Conservation (phyloP, 768 basidiomycete species). For the Psilocybe sp. region DNA sequence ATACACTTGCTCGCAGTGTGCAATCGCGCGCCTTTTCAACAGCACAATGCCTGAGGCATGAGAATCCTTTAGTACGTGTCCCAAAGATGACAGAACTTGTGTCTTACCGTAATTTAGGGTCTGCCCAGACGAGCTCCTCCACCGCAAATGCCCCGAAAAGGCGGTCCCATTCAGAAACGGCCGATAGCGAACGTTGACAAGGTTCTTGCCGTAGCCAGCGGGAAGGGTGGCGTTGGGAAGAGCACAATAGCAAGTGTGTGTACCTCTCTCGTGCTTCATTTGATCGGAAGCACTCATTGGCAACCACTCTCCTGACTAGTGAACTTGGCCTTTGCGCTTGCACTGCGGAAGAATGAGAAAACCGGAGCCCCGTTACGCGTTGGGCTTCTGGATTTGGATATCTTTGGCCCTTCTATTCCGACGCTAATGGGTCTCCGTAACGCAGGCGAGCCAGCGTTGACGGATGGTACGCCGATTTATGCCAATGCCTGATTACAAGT, state of each 20-base stretch:
- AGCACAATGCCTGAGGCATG: background rate
- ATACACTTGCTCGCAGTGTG: no score
- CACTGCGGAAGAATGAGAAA: conserved; percentile 28
- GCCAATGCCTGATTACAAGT: no score
- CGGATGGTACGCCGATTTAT: conserved; percentile 63
- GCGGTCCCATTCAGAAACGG: conserved; percentile 51
- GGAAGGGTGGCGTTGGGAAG: conserved; percentile 98
- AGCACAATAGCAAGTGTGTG: conserved; percentile 83
- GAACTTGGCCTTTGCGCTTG: no score
- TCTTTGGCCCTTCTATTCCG: conserved; percentile 93
- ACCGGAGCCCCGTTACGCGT: conserved; percentile 53
- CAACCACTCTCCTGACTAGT: conserved; percentile 40
- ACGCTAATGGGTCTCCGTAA: conserved; percentile 88
- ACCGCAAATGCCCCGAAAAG: conserved; percentile 61
- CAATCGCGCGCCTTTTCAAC: background rate
- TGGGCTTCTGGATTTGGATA: conserved; percentile 90
- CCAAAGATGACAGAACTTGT: background rate
- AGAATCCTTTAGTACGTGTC: conserved; percentile 3
- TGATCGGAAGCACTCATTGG: background rate
- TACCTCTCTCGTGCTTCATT: background rate
- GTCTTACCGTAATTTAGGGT: conserved; percentile 18
- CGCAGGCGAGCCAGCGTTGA: conserved; percentile 75
- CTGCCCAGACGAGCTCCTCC: conserved; percentile 31
- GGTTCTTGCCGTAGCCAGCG: conserved; percentile 83
- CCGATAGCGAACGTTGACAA: conserved; percentile 72